These are phyloP conservation scores for Fraxinus albicans DNA, from an alignment of 305 asterid species.

Conservation along the genomic window DNA sequence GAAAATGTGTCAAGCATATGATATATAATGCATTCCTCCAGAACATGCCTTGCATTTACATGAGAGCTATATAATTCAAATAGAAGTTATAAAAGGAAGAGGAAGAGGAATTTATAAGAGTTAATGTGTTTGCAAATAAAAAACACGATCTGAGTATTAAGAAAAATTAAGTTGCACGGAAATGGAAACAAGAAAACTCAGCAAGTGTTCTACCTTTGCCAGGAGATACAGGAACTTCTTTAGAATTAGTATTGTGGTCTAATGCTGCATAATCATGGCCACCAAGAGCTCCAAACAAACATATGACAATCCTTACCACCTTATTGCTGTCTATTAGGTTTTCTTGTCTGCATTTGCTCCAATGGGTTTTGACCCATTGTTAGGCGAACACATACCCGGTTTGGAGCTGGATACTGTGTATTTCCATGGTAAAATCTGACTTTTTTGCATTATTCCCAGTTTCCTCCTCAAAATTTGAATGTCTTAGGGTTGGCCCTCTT, in stretches of 20 bases:
- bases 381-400: conserved; percentile 85
- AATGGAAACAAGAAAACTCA: not conserved
- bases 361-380: conserved; percentile 27
- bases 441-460: conserved; percentile 18
- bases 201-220: conserved; percentile 36
- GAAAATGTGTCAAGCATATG: not conserved
- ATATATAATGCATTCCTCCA: not conserved
- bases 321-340: conserved; percentile 45
- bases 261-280: conserved; percentile 61
- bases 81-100: not conserved
- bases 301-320: conserved; percentile 76
- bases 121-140: not conserved
- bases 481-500: conserved; percentile 77
- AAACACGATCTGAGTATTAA: too few relatives aligned
- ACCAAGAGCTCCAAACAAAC: conserved; percentile 96
- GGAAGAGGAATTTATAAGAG: too few relatives aligned
- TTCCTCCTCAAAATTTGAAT: conserved; percentile 79
- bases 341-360: conserved; percentile 45
- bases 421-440: conserved; percentile 11
- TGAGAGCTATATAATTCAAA: not conserved
- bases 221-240: conserved; percentile 70
- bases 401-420: conserved; percentile 69
- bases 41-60: too few relatives aligned
- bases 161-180: too few relatives aligned
- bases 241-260: conserved; percentile 44